Base-by-base conservation (phyloP, 2,329 filamentous ascomycete genomes). In the Pezicula radicicola region DNA sequence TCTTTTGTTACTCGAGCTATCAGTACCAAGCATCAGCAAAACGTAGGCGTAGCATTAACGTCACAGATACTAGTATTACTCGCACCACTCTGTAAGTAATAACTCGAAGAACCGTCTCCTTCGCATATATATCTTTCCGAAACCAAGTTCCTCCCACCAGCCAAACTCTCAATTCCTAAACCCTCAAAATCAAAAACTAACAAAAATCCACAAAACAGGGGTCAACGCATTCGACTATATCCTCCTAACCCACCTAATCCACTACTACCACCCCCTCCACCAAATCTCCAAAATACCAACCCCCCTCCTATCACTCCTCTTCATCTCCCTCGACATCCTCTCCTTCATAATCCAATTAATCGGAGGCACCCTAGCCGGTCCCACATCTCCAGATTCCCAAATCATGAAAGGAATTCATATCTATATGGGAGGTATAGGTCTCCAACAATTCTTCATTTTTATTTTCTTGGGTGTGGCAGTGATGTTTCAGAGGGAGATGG, bases 291-390 rank as follows among this genome's bases (percentile, higher is more conserved):
- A 48, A 4, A 55, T 72, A 28, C 37, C 47, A 9, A 63, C 68
- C 3, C 43, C 61, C 15, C 61, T 63, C 13, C 64, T 78, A 46
- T 70, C 73, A 15, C 66, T 68, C 27, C 54, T 71, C 40, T 78
- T 78, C 48, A 73, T 78, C 15, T 67, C 67, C 58, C 65, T 75
- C 43, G 74, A 77, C 52, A 58, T 76, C 27, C 46, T 72, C 33
- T 72, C 71, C 33, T 61, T 61, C 49, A 53, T 56, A 4, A 57
- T 60, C 19, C 57, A 61, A 39, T 21, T 56, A 2, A 57, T 57
- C 5, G 58, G 58, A 4, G 49, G 44, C 5, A 53, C 41, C 12
- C 54, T 56, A 1, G 49, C 52, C 9, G 19, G 25, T 12, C 48
- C 48, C 21, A 10, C 51, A 47, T 4, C 45, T 27, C 9, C 46